Percentiles rank a stretch among this genome's conserved stretches.
These are phyloP conservation scores for Phytophthora ohioensis DNA, from an alignment of 352 stramenopile genomes.

Conservation along the genomic window DNA sequence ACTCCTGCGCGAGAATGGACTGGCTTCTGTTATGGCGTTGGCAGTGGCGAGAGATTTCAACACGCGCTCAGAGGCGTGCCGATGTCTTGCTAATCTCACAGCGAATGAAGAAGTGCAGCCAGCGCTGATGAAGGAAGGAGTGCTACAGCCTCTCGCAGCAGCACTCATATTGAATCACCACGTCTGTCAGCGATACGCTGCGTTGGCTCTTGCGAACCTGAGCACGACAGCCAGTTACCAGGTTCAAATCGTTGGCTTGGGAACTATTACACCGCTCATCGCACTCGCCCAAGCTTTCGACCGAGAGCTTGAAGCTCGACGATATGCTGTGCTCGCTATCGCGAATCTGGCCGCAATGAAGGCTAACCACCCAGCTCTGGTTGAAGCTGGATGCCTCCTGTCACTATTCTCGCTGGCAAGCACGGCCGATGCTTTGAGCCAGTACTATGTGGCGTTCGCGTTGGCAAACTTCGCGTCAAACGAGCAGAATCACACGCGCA, in stretches of 20 bases:
- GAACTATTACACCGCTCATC: conserved; percentile 93
- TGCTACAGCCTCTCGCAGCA: conserved; percentile 91
- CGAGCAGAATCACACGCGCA: conserved; percentile 91
- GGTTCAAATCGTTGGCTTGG: conserved; percentile 95
- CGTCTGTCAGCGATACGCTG: conserved; percentile 94
- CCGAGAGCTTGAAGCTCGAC: conserved; percentile 93
- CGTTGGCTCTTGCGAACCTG: conserved; percentile 95
- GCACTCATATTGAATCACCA: conserved; percentile 91
- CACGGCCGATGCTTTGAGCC: conserved; percentile 91
- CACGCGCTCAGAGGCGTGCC: conserved; percentile 92
- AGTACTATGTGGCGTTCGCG: conserved; percentile 96
- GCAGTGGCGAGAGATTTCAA: conserved; percentile 91
- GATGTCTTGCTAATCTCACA: conserved; percentile 95
- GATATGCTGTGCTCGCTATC: conserved; percentile 95
- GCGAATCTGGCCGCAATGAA: conserved; percentile 96
- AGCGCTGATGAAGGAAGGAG: conserved; percentile 92
- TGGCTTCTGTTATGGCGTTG: conserved; percentile 94
- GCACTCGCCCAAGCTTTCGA: conserved; percentile 87
- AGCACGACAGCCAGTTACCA: conserved; percentile 94
- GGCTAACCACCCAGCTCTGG: conserved; percentile 93
- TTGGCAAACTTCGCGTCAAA: conserved; percentile 97
- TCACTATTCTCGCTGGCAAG: conserved; percentile 95
- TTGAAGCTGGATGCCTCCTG: conserved; percentile 92
- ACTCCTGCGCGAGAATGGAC: conserved; percentile 93
- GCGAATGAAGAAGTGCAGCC: conserved; percentile 95